These are phyloP conservation scores for Daldinia decipiens DNA, from an alignment of 495 filamentous ascomycete genomes.

Conservation along the genomic window DNA sequence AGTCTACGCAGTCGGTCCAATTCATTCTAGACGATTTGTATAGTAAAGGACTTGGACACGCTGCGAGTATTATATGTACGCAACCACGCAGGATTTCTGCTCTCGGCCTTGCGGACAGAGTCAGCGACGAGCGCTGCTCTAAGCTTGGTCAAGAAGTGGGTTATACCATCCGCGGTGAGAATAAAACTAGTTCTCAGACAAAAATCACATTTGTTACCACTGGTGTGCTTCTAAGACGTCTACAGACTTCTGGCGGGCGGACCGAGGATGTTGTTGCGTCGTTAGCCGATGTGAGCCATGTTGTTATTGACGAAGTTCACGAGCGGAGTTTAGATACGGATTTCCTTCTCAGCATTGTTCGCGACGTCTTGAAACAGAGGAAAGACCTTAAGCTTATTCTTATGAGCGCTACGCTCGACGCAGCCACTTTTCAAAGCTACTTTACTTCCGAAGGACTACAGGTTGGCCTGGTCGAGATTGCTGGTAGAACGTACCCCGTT, in stretches of 20 bases:
- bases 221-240: conserved; percentile 87
- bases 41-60: conserved; percentile 72
- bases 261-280: conserved; percentile 80
- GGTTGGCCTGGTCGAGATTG: conserved; percentile 84
- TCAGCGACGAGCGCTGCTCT: conserved; percentile 88
- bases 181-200: conserved; percentile 70
- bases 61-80: conserved; percentile 93
- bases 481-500: conserved; percentile 89
- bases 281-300: conserved; percentile 89
- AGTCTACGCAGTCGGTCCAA: conserved; percentile 96
- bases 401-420: conserved; percentile 98
- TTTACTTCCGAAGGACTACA: conserved; percentile 71
- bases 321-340: conserved; percentile 96
- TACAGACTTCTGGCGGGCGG: conserved; percentile 85
- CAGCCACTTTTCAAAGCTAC: conserved; percentile 84
- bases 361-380: conserved; percentile 78
- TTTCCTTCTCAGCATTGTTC: conserved; percentile 88
- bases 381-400: conserved; percentile 90
- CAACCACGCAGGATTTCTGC: conserved; percentile 96
- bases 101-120: conserved; percentile 90
- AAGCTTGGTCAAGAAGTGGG: conserved; percentile 88
- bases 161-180: conserved; percentile 94
- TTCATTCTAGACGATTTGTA: conserved; percentile 96
- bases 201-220: conserved; percentile 97
- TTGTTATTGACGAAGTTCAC: conserved; percentile 97